These are phyloP conservation scores for Tulasnella sp. DNA, from an alignment of 768 basidiomycete species.

Conservation along the genomic window DNA sequence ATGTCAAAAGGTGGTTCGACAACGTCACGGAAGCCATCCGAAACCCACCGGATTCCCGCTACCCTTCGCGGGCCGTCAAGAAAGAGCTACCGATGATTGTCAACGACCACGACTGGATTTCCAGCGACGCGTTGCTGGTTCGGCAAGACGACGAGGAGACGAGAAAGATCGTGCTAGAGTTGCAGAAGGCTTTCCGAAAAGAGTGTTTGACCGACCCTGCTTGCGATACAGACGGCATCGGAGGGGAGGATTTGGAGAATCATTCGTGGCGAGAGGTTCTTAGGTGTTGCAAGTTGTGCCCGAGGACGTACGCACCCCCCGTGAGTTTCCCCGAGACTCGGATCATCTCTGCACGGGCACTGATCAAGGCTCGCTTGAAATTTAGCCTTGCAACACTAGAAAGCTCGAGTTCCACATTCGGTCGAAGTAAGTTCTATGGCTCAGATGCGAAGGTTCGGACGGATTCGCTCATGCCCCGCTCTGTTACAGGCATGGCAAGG, in stretches of 20 bases:
- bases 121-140: not conserved
- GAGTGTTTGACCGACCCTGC: not conserved
- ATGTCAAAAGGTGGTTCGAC: not conserved
- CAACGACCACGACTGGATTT: not conserved
- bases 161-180: not conserved
- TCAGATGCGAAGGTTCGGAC: not conserved
- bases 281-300: not conserved
- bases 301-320: not conserved
- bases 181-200: not conserved
- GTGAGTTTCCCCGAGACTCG: not conserved
- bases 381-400: not conserved
- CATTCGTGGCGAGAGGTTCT: not conserved
- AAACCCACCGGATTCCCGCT: not conserved
- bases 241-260: not conserved
- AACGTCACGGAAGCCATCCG: not conserved
- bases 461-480: not conserved
- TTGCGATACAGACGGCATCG: not conserved
- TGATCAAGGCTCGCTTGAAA: not conserved
- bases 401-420: not conserved
- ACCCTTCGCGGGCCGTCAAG: not conserved
- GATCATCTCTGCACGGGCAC: not conserved
- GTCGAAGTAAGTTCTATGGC: not conserved
- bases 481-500: not conserved
- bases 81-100: not conserved
- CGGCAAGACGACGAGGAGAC: not conserved